These are phyloP conservation scores for Avena eriantha DNA, from an alignment of 176 grass and related monocot genomes.

Conservation along the genomic window DNA sequence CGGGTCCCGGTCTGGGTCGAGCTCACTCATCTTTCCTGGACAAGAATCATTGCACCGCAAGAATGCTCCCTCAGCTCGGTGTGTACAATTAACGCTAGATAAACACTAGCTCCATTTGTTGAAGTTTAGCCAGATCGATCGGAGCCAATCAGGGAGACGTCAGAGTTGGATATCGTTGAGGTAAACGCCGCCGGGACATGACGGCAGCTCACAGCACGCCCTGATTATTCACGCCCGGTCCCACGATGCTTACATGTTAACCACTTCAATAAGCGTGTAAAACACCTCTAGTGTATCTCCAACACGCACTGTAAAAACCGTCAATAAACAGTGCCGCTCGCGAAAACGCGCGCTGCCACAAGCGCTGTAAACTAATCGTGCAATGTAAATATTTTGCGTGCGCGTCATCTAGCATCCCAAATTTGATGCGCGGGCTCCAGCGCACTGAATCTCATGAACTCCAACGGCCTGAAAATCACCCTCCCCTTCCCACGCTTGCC, in stretches of 20 bases:
- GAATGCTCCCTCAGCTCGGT: not conserved
- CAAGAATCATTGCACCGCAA: not conserved
- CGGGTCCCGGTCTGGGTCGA: not conserved
- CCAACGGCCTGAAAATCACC: no score
- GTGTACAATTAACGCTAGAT: not conserved
- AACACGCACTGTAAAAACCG: no score
- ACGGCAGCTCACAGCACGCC: slow-evolving; percentile 15
- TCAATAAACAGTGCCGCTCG: no score
- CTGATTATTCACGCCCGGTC: not conserved
- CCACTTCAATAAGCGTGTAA: not conserved
- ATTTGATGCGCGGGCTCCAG: no score
- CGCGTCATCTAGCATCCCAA: no score
- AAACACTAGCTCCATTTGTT: not conserved
- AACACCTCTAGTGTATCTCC: no score
- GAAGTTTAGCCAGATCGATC: slow-evolving; percentile 5
- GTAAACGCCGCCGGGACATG: slow-evolving; percentile 33
- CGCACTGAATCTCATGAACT: no score
- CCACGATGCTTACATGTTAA: not conserved
- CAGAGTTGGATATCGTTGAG: not conserved
- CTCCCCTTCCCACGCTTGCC: no score
- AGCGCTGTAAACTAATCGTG: no score
- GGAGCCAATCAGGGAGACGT: slow-evolving; percentile 16
- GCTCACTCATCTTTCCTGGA: not conserved
- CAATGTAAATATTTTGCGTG: no score
- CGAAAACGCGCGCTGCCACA: no score